Base-by-base conservation (phyloP, 2,329 filamentous ascomycete genomes). In the Piedraia hortae region DNA sequence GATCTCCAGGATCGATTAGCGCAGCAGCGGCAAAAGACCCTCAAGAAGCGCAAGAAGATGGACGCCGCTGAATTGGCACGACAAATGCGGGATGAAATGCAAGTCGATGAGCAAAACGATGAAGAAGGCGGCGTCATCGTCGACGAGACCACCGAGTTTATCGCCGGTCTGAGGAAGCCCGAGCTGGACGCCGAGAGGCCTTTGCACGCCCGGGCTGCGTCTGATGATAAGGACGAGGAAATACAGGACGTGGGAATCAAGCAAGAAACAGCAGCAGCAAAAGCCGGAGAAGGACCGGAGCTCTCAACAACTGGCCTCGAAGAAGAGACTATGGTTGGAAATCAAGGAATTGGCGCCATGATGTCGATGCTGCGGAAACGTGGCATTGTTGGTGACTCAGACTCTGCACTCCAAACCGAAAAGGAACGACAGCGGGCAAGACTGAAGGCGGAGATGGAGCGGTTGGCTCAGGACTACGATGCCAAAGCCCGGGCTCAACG, bases 121-220 rank as follows among this genome's bases (percentile, higher is more conserved):
- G 54, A 59, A 22, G 54, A 59, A 21, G 53, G 52, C 2, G 82
- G 78, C 2, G 53, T 97, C 2, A 61, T 91, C n/a, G 80, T 97
- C 26, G 82, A 91, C 28, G 85, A 91, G 40, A 90, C 82, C 1
- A 78, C 78, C 0, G 80, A 90, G 36, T 97, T 97, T 35, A 72
- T 97, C 14, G 71, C 78, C 12, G 77, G 77, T 24, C 48, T 97
- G 24, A 71, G 69, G 38, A 71, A 69, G 26, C 62, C 68, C 5
- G 44, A 47, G 14, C 7, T 10, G 7, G 7, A 7, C 7, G 16
- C 7, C 16, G 7, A 17, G 10, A 7, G 7, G 10, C 16, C 7
- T 17, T 10, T 7, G 16, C 10, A 7, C 10, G 16, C 16, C 16
- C 23, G 26, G 8, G 22, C 27, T 16, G 44, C 27, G 31, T 33